Evolutionary conservation across 2,329 filamentous ascomycete genomes (phyloP), one percentile per base, ranked within the genome.

Genomic region (Fusarium caatingaense): DNA sequence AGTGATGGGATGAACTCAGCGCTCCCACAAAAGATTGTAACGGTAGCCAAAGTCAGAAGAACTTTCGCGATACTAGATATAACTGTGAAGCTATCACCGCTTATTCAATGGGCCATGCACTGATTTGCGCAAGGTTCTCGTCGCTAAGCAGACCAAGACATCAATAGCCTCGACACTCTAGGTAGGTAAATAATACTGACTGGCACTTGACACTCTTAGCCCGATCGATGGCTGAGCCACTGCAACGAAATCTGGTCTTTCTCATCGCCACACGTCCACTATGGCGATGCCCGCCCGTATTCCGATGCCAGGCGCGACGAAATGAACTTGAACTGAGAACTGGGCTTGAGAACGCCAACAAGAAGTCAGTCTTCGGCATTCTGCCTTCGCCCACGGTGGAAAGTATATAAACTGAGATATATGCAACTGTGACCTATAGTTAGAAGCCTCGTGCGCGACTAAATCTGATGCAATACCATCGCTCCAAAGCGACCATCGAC

Each of bases 141-240:
- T n/a, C 18, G 6, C 34, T 11, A 6, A n/a, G 18, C 16, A n/a
- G 18, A 7, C 10, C 34, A n/a, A 7, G 6, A 37, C 5, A 18
- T 6, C 34, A 37, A 7, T 6, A 37, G 34, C 10, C 10, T 7
- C 12, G 18, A 1, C 30, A 16, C 8, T 9, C 15, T 32, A 8
- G 15, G 8, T 32, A 8, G 15, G 8, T 15, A 32, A 8, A 16
- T 8, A 16, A 9, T 16, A 16, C 15, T 16, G 7, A 32, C 8
- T 16, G 1, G 8, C 13, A 15, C 9, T 18, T 6, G 3, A 11
- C 16, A n/a, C 18, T 18, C 18, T 4, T n/a, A 2, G 3, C 10
- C 10, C 10, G 25, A 0, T 37, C 12, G 10, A 2, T n/a, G 34
- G 6, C 3, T 37, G 18, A n/a, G 5, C 3, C 18, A n/a, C 1